Evolutionary conservation across 2,329 filamentous ascomycete genomes (phyloP).

Genomic region (Aureobasidium leucospermi): DNA sequence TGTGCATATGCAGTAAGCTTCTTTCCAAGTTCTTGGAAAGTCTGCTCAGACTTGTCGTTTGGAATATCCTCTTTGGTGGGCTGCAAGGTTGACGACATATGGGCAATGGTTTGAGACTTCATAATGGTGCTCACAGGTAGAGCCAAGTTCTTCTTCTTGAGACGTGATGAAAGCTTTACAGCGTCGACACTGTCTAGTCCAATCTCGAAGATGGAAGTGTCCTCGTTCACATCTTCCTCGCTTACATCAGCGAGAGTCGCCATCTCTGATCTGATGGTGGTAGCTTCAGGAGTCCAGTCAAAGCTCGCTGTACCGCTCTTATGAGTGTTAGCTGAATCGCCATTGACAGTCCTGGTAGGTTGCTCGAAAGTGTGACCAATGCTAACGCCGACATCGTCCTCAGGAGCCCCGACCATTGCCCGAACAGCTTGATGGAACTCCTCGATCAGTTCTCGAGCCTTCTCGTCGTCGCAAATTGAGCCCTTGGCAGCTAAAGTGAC

Average conservation of each 20-base stretch:
- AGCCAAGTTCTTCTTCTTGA: conserved; percentile 53
- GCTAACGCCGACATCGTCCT: conserved; percentile 18
- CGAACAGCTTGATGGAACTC: conserved; percentile 36
- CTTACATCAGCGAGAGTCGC: conserved; percentile 52
- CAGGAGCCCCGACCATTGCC: conserved; percentile 29
- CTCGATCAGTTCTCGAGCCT: conserved; percentile 34
- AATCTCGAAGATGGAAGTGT: conserved; percentile 67
- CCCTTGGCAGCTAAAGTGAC: conserved; percentile 55
- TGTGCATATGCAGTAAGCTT: conserved; percentile 13
- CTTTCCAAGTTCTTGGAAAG: not conserved
- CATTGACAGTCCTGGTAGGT: conserved; percentile 14
- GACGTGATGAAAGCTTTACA: conserved; percentile 70
- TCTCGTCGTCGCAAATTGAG: conserved; percentile 30
- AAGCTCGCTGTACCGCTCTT: conserved; percentile 36
- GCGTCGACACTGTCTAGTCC: conserved; percentile 89
- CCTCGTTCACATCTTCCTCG: conserved; percentile 45
- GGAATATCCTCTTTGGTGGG: conserved; percentile 13
- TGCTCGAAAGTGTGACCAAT: conserved; percentile 15
- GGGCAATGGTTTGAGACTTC: conserved; percentile 59
- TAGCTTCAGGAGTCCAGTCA: conserved; percentile 51
- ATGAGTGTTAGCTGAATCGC: conserved; percentile 9
- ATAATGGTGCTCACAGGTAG: conserved; percentile 73
- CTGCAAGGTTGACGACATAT: conserved; percentile 40
- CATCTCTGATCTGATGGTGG: conserved; percentile 53
- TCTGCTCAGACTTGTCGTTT: not conserved